These are phyloP conservation scores for Lathyrus tuberosus DNA, from an alignment of 306 rosid species.

Conservation along the genomic window DNA sequence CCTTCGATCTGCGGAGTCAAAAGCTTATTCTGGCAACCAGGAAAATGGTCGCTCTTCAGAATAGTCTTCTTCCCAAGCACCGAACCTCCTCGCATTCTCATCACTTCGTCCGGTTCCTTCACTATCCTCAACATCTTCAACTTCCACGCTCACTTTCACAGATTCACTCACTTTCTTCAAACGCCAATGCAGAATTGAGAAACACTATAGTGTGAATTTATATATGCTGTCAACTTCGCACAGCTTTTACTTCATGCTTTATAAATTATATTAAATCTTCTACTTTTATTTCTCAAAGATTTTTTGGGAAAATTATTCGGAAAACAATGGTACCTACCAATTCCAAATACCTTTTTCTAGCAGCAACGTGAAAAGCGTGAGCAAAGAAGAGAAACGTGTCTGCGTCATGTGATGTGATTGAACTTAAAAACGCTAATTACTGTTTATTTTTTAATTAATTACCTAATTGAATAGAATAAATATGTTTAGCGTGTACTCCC, in stretches of 20 bases:
- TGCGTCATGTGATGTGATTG: conserved; percentile 8
- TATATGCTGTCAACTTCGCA: conserved; percentile 11
- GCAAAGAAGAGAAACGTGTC: not conserved
- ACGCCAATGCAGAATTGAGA: not conserved
- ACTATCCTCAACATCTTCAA: conserved; percentile 50
- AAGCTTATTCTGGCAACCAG: conserved; percentile 95
- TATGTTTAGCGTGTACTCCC: not conserved
- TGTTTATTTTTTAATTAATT: not conserved
- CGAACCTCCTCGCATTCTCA: conserved; percentile 80
- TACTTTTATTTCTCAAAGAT: not conserved
- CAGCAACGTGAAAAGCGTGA: conserved; percentile 39
- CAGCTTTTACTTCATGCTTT: not conserved
- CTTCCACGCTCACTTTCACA: not conserved
- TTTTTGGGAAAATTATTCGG: conserved; percentile 14
- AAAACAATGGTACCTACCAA: not conserved
- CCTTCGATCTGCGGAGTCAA: conserved; percentile 85
- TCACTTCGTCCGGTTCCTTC: conserved; percentile 76
- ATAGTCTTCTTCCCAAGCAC: conserved; percentile 91
- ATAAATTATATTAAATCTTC: not conserved
- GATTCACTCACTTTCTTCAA: not conserved
- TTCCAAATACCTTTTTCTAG: not conserved
- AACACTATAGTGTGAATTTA: not conserved
- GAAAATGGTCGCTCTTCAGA: conserved; percentile 94
- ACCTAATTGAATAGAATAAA: not conserved
- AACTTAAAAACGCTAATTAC: not conserved